Conservation (phyloP, 371 early-diverging fungal genomes). For the Syncephalastrum monosporum region DNA sequence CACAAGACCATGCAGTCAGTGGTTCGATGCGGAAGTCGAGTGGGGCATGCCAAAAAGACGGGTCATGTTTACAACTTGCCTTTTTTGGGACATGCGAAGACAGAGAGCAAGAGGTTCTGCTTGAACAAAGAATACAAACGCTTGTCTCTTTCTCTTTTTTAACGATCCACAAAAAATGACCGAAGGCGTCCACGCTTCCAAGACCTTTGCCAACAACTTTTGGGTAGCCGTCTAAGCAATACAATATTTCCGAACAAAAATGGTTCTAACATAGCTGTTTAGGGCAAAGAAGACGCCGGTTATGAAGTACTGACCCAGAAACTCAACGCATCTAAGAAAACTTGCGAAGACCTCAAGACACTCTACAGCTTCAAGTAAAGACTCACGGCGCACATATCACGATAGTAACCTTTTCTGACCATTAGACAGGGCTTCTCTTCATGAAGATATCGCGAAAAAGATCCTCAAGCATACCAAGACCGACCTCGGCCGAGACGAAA, state of each 20-base stretch:
- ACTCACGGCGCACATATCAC: neutral
- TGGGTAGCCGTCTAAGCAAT: conserved; percentile 29
- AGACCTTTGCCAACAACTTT: conserved; percentile 43
- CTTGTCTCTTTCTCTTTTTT: too few species aligned
- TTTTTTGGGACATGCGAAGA: too few species aligned
- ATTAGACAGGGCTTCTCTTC: conserved; percentile 62
- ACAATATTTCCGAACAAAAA: neutral
- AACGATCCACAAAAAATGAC: too few species aligned
- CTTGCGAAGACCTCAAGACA: conserved; percentile 72
- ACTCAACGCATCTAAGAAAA: conserved; percentile 83
- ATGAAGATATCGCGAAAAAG: conserved; percentile 87
- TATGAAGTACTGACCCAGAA: conserved; percentile 77
- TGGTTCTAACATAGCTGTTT: conserved; percentile 1
- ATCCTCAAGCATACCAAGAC: conserved; percentile 75
- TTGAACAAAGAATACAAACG: too few species aligned
- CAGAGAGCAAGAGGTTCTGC: too few species aligned
- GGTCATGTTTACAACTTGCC: too few species aligned
- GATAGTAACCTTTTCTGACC: neutral
- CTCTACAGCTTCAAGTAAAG: conserved; percentile 34
- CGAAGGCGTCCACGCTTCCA: neutral
- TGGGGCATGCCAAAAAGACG: too few species aligned
- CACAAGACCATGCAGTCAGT: too few species aligned
- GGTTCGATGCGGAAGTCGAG: too few species aligned
- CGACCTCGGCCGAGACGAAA: conserved; percentile 83
- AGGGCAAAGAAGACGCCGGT: conserved; percentile 89